phyloP scores from a whole-genome alignment of 2,329 filamentous ascomycete genomes.

The Ophiostoma novo-ulmi region DNA sequence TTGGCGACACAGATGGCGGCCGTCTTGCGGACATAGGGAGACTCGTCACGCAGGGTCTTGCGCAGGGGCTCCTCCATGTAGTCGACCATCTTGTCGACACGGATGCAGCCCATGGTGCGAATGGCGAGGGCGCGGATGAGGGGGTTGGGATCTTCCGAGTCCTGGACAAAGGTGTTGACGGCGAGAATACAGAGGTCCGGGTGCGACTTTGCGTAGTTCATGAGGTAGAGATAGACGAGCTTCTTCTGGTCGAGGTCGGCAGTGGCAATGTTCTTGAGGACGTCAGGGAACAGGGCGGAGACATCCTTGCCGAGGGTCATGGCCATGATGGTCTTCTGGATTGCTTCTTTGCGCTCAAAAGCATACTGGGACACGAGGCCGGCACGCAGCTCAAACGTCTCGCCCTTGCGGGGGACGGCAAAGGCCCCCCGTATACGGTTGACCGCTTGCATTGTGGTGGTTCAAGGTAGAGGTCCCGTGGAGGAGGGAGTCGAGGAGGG shows the following conservation, averaged over 20 bases:
- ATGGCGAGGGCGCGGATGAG: constrained; percentile 92
- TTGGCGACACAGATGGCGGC: constrained; percentile 97
- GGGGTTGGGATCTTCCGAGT: constrained; percentile 96
- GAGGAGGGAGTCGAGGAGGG: not conserved
- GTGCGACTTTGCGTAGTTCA: constrained; percentile 99
- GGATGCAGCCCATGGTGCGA: constrained; percentile 96
- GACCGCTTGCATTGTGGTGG: constrained; percentile 54
- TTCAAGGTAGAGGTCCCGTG: not conserved
- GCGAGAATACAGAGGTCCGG: constrained; percentile 97
- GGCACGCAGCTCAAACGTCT: constrained; percentile 94
- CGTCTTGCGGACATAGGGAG: constrained; percentile 96
- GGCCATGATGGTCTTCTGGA: constrained; percentile 99
- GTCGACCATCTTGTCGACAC: constrained; percentile 98
- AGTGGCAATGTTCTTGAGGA: constrained; percentile 97
- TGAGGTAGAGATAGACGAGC: constrained; percentile 95
- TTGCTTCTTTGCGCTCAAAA: constrained; percentile 97
- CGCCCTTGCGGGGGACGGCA: constrained; percentile 86
- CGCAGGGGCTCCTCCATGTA: constrained; percentile 98
- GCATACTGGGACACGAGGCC: constrained; percentile 98
- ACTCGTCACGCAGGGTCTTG: constrained; percentile 95
- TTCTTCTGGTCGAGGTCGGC: constrained; percentile 96
- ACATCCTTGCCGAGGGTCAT: constrained; percentile 99
- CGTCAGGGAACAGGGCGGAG: constrained; percentile 92
- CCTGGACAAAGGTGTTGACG: constrained; percentile 98
- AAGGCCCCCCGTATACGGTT: constrained; percentile 95